Evolutionary conservation across 148 eudicot genomes (phyloP), one percentile per base, ranked within the genome.

Genomic region (Polygonum aviculare): DNA sequence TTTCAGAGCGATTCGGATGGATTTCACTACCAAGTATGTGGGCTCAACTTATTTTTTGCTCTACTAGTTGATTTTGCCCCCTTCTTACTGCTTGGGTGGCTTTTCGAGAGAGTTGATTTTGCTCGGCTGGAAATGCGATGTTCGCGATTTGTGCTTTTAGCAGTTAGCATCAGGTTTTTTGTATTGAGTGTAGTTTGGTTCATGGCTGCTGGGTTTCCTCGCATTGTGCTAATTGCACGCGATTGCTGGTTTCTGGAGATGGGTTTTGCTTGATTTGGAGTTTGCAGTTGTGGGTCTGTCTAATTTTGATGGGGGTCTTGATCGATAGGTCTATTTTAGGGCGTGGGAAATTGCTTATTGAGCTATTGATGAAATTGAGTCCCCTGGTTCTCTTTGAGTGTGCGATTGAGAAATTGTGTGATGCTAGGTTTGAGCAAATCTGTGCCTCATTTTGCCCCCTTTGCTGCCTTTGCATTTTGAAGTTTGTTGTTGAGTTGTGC

Each of bases 161-260:
- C 38, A 62, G 69, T 62, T 62, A 62, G 16, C 69, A 26, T 38
- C 40, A 12, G 35, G 40, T 35, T 12, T 4, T 35, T 1, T 26
- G 31, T 26, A 63, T 35, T 2, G n/a, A 14, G 12, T 33, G 0
- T 33, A 26, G 14, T 63, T 36, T 19, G 45, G 38, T 16, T 67
- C 16, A 16, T 16, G 45, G 35, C 6, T 15, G 72, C 44, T 38
- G 36, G 45, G 16, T 67, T 38, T 67, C 38, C 44, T 67, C 72
- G 16, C 72, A 69, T 80, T 70, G 22, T 73, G 41, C 69, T 78
- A 4, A 59, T 52, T 62, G 73, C 7, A 36, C 55, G 44, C 19
- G 70, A 76, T 78, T 79, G 82, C 48, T 78, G 83, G 54, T 72
- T 78, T 78, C 65, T 51, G 31, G 74, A 59, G 51, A 15, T 67